phyloP scores from a whole-genome alignment of 495 filamentous ascomycete species.

The Podospora pseudocomata region DNA sequence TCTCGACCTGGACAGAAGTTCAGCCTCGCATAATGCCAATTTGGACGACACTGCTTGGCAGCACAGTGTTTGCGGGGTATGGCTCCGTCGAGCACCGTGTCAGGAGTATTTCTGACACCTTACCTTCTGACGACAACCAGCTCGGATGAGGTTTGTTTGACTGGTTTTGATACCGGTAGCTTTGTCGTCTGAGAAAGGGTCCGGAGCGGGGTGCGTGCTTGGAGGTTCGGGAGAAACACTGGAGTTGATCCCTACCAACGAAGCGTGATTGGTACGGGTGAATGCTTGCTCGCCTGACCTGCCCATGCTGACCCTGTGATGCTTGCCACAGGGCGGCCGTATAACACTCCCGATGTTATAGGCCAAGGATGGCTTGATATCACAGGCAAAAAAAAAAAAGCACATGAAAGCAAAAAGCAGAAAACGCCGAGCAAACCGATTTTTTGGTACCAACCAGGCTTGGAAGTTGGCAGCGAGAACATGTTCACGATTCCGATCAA shows the following conservation, averaged over 20 bases:
- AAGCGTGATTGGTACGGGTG: constrained; percentile 28
- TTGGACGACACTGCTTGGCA: constrained; percentile 4
- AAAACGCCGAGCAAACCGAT: background rate
- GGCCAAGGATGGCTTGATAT: background rate
- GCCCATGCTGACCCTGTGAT: constrained; percentile 17
- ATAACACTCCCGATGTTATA: constrained; percentile 9
- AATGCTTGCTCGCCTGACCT: constrained; percentile 17
- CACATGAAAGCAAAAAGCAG: background rate
- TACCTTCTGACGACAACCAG: background rate
- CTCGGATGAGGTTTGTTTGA: background rate
- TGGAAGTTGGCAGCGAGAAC: background rate
- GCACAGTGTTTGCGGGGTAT: background rate
- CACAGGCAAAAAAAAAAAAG: background rate
- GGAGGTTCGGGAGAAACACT: background rate
- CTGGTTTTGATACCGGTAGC: background rate
- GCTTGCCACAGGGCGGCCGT: background rate
- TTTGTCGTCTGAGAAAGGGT: background rate
- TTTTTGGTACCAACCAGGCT: background rate
- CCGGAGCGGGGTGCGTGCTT: background rate
- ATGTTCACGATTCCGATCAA: background rate
- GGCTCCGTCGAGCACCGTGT: background rate
- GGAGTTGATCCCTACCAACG: background rate
- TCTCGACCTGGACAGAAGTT: background rate
- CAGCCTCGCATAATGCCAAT: constrained; percentile 9
- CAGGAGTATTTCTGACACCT: background rate